Base-by-base conservation (phyloP, 1,284 basidiomycete species). In the Cutaneotrichosporon sp. region DNA sequence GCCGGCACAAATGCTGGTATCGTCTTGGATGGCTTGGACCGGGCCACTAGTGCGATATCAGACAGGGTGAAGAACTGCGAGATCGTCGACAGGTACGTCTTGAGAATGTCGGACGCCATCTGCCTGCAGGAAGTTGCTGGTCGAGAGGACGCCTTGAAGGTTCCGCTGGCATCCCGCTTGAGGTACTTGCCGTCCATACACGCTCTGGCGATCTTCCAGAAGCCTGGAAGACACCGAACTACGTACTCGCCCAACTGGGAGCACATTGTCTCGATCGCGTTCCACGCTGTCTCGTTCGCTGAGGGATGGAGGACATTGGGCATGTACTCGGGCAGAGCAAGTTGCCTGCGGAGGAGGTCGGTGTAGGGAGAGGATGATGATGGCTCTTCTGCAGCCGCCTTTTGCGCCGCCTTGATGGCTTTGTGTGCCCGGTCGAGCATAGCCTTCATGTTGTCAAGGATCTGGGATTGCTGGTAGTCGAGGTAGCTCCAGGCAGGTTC, bases 401-500 rank as follows among this genome's bases (percentile, higher is more conserved):
- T 36, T 26, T 49, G 59, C 16, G 63, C 59, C 14, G 90, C 81
- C 79, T 86, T 81, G 63, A 92, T 83, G 18, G 80, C 75, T n/a
- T 83, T 81, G 21, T 84, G 76, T 13, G 86, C 83, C 55, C 84
- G 81, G 47, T 85, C 84, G 76, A 89, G 90, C 0, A 88, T 83
- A 31, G 84, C 83, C 66, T 86, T 87, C 86, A 98, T 90, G 65
- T 88, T 86, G 36, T 88, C 85, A 68, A 93, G 82, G 58, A 97
- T 91, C 73, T 92, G 87, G 55, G 87, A 86, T 76, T 98, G 93
- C 70, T 98, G 95, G 62, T 89, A 88, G 73, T 98, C 96, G 70
- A 99, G 90, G 77, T 92, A 99, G 21, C 89, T 87, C 91, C 94
- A 96, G 55, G 94, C 88, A 0, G 95, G 92, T 68, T 95, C 91